These are phyloP conservation scores for Penicillium longicatenatum DNA, from an alignment of 495 filamentous ascomycete genomes.

Conservation along the genomic window DNA sequence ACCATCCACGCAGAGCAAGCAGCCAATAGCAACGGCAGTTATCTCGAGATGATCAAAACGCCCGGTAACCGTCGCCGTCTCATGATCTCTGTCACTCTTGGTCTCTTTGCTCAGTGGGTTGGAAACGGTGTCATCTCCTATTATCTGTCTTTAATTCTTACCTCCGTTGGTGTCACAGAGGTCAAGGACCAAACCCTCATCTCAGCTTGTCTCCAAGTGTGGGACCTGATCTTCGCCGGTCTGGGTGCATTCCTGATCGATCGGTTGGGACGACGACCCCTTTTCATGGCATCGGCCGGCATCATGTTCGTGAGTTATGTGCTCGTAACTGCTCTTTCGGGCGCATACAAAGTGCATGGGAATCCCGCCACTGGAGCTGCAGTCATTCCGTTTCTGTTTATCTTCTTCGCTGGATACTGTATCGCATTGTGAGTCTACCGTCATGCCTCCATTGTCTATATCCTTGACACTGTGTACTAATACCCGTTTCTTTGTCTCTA, in stretches of 20 bases:
- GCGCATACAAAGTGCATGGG: slow-evolving; percentile 46
- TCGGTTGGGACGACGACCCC: slow-evolving; percentile 54
- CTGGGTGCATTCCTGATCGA: slow-evolving; percentile 57
- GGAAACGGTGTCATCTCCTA: slow-evolving; percentile 64
- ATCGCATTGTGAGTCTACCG: slow-evolving; percentile 51
- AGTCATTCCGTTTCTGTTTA: slow-evolving; percentile 61
- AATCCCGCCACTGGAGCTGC: slow-evolving; percentile 43
- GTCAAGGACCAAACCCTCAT: slow-evolving; percentile 46
- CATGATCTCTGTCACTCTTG: slow-evolving; percentile 57
- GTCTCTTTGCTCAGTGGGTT: slow-evolving; percentile 67
- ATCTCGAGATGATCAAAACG: slow-evolving; percentile 62
- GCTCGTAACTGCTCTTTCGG: slow-evolving; percentile 57
- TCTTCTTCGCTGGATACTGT: slow-evolving; percentile 58
- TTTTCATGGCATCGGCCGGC: slow-evolving; percentile 55
- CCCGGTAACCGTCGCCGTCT: slow-evolving; percentile 67
- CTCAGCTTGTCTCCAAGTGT: slow-evolving; percentile 28
- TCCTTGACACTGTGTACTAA: not conserved
- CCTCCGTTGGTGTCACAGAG: slow-evolving; percentile 53
- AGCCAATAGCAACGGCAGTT: slow-evolving; percentile 29
- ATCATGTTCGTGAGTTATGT: slow-evolving; percentile 56
- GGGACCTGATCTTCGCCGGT: slow-evolving; percentile 52
- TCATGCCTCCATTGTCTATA: not conserved
- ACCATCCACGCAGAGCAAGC: slow-evolving; percentile 30
- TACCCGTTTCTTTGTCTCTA: not conserved
- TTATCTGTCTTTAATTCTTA: slow-evolving; percentile 56